Base-by-base conservation (phyloP, 2,329 filamentous ascomycete genomes). In the Ceratocystiopsis minuta region DNA sequence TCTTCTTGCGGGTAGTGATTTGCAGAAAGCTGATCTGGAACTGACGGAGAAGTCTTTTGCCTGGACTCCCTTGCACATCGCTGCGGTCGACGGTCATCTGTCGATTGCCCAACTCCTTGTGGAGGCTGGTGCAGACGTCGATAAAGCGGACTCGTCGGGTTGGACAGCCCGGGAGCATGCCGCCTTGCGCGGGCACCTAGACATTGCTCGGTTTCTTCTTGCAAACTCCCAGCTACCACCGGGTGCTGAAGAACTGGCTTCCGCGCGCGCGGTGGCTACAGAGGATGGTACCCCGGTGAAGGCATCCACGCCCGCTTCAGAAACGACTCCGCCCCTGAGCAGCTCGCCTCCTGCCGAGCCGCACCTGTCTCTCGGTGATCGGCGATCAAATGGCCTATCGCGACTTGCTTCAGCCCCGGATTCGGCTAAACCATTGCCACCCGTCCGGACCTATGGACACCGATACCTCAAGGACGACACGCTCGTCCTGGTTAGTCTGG, bases 111-210 rank as follows among this genome's bases (percentile, higher is more conserved):
- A 86, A 53, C 65, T 90, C 18, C 67, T 98, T 5, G 71, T 93
- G 35, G 72, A 79, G 39, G 79, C 80, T 17, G 84, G 84, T 1
- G 84, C 85, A 0, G 75, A 92, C 45, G 62, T 85, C 3, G 76
- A 78, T 43, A 77, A 72, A 45, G 63, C 68, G 6, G 90, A 98
- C 57, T 80, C 79, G 1, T 95, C 86, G 37, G 88, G 88, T 10
- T 98, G 90, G 90, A 90, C 82, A 3, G 80, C 87, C 1, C 85
- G 80, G 55, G 90, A 98, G 55, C 90, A 98, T 57, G 88, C 90
- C 18, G 81, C 87, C 0, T 63, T 98, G 40, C 71, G 90, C 55
- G 90, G 90, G 0, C 87, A 98, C 56, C 71, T 96, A 50, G 67
- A 72, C 1, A 86, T 96, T 53, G 83, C 86, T 6, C 66, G 69